These are phyloP conservation scores for Alternaria longipes DNA, from an alignment of 2,329 filamentous ascomycete genomes.

Conservation along the genomic window DNA sequence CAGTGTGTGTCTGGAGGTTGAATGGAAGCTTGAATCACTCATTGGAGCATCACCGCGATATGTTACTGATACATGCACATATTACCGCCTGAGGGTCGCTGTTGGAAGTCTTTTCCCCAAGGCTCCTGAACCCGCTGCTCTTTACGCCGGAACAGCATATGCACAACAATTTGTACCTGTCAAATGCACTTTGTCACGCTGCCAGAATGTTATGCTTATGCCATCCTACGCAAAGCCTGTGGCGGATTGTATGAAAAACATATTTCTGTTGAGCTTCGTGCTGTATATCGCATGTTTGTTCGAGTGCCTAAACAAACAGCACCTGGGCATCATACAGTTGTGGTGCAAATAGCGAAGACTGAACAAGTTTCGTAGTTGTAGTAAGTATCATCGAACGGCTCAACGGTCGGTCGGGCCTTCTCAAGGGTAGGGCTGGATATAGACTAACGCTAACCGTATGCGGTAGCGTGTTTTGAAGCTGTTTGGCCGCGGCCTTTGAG, in stretches of 20 bases:
- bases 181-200: no score
- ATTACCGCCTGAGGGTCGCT: no score
- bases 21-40: no score
- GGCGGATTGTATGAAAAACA: background rate
- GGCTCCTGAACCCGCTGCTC: no score
- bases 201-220: background rate
- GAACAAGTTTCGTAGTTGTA: background rate
- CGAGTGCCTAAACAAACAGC: background rate
- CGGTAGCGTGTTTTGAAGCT: conserved; percentile 29
- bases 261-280: background rate
- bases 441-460: conserved; percentile 19
- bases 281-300: background rate
- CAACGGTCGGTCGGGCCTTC: conserved; percentile 1
- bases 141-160: no score
- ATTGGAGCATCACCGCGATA: no score
- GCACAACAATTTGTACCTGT: no score
- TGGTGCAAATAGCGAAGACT: background rate
- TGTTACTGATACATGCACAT: no score
- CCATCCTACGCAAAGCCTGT: background rate
- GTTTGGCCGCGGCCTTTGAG: conserved; percentile 27
- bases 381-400: background rate
- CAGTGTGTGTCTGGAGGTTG: no score
- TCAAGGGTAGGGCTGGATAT: background rate
- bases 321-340: background rate
- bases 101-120: background rate